These are phyloP conservation scores for Scutellaria minor DNA, from an alignment of 257 asterid species.

Conservation along the genomic window DNA sequence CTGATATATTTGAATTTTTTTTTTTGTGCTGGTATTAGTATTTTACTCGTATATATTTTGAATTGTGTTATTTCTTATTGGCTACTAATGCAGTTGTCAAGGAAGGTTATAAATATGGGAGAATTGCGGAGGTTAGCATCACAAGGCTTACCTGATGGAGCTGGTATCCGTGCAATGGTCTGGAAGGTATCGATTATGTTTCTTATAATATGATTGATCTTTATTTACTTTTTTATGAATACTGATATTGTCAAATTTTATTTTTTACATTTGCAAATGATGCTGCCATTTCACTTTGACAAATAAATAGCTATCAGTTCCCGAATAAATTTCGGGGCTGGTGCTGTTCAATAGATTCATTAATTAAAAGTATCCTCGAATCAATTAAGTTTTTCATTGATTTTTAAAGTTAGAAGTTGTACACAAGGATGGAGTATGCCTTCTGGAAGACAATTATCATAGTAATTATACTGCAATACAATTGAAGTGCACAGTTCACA, in stretches of 20 bases:
- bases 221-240: constrained; percentile 4
- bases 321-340: not conserved
- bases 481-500: not conserved
- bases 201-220: constrained; percentile 3
- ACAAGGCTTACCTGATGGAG: constrained; percentile 89
- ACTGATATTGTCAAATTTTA: not conserved
- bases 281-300: constrained; percentile 15
- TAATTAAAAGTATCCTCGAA: not conserved
- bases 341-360: not conserved
- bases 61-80: constrained; percentile 26
- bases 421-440: not conserved
- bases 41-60: constrained; percentile 16
- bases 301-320: not conserved
- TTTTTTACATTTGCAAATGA: not conserved
- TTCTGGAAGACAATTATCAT: constrained; percentile 6
- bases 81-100: constrained; percentile 59
- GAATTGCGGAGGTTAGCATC: constrained; percentile 83
- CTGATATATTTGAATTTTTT: not conserved
- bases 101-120: constrained; percentile 77
- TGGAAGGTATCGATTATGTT: constrained; percentile 75
- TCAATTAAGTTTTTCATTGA: constrained; percentile 9
- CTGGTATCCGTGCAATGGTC: constrained; percentile 83
- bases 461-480: not conserved
- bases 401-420: not conserved
- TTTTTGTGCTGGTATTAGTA: not conserved